Evolutionary conservation across 345 rosid genomes (phyloP), one percentile per base, ranked within the genome.

Genomic region (Camelina hispida): DNA sequence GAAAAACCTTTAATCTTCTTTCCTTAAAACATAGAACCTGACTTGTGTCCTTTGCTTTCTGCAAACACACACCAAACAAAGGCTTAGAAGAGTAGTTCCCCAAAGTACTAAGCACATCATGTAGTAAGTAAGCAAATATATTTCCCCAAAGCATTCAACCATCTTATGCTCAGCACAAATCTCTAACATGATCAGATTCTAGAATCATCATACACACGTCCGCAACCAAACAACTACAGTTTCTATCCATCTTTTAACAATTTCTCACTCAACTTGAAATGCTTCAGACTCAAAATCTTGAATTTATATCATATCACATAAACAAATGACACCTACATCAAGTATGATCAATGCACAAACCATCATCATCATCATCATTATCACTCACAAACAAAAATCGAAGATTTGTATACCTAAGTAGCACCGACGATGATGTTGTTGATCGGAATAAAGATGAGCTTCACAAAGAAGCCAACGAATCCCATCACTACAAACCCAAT

Each of bases 401-500:
- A 73, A 32, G 9, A 38, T 25, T 32, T 9, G 7, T 2, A 22
- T 65, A 81, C 79, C 83, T 81, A 83, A 69, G 79, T 51, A 43
- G 86, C 77, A 46, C 86, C 86, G 35, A 83, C 86, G 82, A 83
- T 83, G 44, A 83, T 83, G 84, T 83, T 83, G 78, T 89, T 89
- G 77, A 89, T 88, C 0, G 93, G 96, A 79, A 89, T 87, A 68
- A 88, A 89, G 81, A 89, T 88, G 61, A 88, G 81, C 82, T 89
- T 89, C 40, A 88, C 96, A 38, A 89, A 86, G 80, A 87, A 89
- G 0, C 93, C 96, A 1, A 87, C 96, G 71, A 89, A 88, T 66
- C 96, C 96, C 96, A 89, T 87, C n/a, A 86, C 93, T 18, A 87
- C 91, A 68, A 89, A 89, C 10, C 96, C 96, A 65, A 89, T 84